Evolutionary conservation across 371 early-diverging fungal species (phyloP).

Genomic region (Nematocida minor): DNA sequence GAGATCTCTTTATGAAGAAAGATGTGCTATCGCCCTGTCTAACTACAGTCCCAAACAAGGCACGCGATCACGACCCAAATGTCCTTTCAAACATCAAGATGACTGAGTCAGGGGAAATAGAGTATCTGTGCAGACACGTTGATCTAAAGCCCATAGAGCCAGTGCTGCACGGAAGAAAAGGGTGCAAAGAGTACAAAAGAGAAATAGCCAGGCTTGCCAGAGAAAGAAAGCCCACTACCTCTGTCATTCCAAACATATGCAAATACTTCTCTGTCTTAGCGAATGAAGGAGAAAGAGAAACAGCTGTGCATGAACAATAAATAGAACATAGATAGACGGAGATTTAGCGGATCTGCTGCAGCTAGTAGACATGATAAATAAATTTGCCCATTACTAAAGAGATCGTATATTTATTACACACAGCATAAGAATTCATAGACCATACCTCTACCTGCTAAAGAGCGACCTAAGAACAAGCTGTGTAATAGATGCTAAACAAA

Average conservation of each 20-base stretch:
- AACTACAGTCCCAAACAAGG: background rate
- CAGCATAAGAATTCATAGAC: too few species aligned
- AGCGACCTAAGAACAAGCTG: too few species aligned
- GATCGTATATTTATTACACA: too few species aligned
- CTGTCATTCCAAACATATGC: background rate
- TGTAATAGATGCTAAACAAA: too few species aligned
- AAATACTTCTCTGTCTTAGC: background rate
- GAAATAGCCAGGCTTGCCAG: constrained; percentile 9
- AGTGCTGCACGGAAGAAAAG: constrained; percentile 47
- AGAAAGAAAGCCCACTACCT: background rate
- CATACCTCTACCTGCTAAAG: too few species aligned
- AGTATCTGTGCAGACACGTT: constrained; percentile 2
- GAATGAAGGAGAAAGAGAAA: too few species aligned
- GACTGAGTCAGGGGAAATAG: background rate
- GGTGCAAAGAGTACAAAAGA: constrained; percentile 55
- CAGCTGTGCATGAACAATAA: too few species aligned
- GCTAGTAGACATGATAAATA: too few species aligned
- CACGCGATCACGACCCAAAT: background rate
- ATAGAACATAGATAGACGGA: too few species aligned
- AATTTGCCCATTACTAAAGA: too few species aligned
- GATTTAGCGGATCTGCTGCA: too few species aligned
- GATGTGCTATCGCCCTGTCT: background rate
- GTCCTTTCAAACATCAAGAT: background rate
- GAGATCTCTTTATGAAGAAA: background rate
- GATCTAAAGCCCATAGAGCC: constrained; percentile 51